Evolutionary conservation across 768 basidiomycete genomes (phyloP).

Genomic region (Phaeolepiota aurea): DNA sequence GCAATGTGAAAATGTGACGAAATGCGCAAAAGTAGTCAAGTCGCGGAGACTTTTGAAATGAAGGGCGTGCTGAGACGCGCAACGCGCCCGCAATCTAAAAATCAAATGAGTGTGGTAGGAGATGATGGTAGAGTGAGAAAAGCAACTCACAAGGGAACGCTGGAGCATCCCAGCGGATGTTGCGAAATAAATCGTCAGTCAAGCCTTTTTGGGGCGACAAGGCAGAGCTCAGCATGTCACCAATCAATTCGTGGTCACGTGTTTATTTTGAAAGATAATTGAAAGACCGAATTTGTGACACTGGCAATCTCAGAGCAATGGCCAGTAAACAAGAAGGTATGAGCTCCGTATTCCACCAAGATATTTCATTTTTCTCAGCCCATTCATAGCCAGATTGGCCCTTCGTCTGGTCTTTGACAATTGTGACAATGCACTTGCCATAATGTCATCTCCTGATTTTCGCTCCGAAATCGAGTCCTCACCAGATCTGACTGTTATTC

Average conservation of each 20-base stretch:
- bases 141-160: slow-evolving; percentile 15
- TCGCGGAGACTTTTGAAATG: neutral
- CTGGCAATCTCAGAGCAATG: too few relatives aligned
- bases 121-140: slow-evolving; percentile 4
- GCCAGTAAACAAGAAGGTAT: too few relatives aligned
- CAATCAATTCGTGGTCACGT: too few relatives aligned
- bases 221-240: too few relatives aligned
- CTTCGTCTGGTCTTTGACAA: slow-evolving; percentile 20
- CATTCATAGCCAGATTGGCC: neutral
- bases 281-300: too few relatives aligned
- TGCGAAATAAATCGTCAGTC: too few relatives aligned
- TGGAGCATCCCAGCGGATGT: slow-evolving; percentile 17
- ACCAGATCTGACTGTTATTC: slow-evolving; percentile 29
- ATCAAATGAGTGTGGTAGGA: slow-evolving; percentile 6
- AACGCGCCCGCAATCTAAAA: slow-evolving; percentile 28
- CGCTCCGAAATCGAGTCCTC: slow-evolving; percentile 9
- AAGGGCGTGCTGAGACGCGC: slow-evolving; percentile 16
- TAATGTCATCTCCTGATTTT: slow-evolving; percentile 8
- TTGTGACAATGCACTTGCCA: slow-evolving; percentile 26
- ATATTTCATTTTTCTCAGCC: too few relatives aligned
- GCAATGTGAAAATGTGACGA: slow-evolving; percentile 3
- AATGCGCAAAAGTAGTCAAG: slow-evolving; percentile 4
- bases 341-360: too few relatives aligned
- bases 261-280: too few relatives aligned
- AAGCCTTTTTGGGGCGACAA: too few relatives aligned